Percentiles rank a stretch among this genome's conserved stretches.
phyloP scores from a whole-genome alignment of 2,329 filamentous ascomycete species.

The Nemania serpens region DNA sequence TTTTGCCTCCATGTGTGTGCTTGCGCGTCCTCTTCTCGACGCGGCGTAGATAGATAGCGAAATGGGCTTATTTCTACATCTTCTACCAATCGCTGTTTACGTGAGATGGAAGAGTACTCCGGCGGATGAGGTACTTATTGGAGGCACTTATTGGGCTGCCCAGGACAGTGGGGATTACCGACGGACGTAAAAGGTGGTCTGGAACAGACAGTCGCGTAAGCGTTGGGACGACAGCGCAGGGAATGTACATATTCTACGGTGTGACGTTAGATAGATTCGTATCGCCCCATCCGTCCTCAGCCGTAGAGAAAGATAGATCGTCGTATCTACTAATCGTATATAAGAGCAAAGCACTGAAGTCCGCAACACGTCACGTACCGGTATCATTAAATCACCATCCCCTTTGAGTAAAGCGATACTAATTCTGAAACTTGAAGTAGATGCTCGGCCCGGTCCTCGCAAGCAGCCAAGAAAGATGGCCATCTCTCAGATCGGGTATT shows the following conservation, averaged over 20 bases:
- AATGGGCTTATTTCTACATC: not conserved
- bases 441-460: not conserved
- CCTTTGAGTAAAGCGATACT: not conserved
- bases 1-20: no score
- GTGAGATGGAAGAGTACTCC: not conserved
- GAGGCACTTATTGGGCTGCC: no score
- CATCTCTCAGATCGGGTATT: conserved; percentile 12
- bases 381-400: not conserved
- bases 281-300: not conserved
- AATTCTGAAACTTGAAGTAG: conserved; percentile 5
- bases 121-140: not conserved
- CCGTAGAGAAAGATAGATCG: no score
- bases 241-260: not conserved
- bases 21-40: no score
- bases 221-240: not conserved
- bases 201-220: conserved; percentile 1
- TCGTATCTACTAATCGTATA: no score
- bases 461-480: not conserved
- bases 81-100: not conserved
- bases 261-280: not conserved
- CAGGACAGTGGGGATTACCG: not conserved
- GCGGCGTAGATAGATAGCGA: not conserved
- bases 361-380: not conserved
- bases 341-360: not conserved
- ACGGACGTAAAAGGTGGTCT: not conserved